These are phyloP conservation scores for Climacium dendroides DNA, from an alignment of 225 moss, liverwort and hornwort genomes.

Conservation along the genomic window DNA sequence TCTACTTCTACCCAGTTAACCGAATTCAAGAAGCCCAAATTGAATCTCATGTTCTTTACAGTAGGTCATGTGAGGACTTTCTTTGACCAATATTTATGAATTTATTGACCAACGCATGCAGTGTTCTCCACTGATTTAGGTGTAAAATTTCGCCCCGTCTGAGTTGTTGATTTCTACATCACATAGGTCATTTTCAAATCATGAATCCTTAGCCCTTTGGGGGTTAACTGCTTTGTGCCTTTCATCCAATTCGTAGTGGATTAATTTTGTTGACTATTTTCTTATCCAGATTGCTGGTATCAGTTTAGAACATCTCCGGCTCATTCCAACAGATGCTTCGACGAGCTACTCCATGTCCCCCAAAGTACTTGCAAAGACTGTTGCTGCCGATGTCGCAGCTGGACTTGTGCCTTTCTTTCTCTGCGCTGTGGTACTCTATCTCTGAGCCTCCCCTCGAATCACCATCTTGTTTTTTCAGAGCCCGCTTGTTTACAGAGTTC, in stretches of 20 bases:
- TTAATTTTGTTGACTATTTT: background rate
- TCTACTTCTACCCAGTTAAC: background rate
- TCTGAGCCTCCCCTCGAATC: background rate
- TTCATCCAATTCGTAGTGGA: background rate
- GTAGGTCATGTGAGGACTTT: background rate
- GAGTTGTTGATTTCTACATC: background rate
- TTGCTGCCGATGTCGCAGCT: constrained; percentile 44
- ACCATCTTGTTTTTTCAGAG: background rate
- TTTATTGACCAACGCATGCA: background rate
- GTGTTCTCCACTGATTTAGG: background rate
- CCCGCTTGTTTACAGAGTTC: background rate
- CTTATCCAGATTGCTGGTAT: constrained; percentile 48
- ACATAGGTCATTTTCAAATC: background rate
- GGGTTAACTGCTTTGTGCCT: background rate
- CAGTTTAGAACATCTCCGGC: constrained; percentile 24
- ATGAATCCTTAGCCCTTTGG: background rate
- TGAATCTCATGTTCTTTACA: background rate
- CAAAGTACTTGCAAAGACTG: constrained; percentile 15
- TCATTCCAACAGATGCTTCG: constrained; percentile 35
- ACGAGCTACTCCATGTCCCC: constrained; percentile 49
- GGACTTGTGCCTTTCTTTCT: constrained; percentile 68
- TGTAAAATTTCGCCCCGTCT: background rate
- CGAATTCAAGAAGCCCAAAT: background rate
- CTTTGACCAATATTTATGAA: background rate
- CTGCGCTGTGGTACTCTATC: constrained; percentile 12